Base-by-base conservation (phyloP, 768 basidiomycete species). In the Mycena chlorophos region DNA sequence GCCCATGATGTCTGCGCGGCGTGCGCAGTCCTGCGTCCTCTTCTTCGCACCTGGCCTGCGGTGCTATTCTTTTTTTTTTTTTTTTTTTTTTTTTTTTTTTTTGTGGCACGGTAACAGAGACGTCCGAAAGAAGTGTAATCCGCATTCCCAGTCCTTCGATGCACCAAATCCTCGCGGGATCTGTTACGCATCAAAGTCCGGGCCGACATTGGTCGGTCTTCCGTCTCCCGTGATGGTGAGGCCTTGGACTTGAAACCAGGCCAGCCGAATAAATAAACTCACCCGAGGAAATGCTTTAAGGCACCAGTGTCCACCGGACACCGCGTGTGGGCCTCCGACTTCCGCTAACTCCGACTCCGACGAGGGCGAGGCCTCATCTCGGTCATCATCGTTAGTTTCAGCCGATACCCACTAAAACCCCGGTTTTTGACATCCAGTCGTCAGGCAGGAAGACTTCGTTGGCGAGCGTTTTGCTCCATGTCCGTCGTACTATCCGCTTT, bases 401-500 rank as follows among this genome's bases (percentile, higher is more conserved):
- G 8, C 31, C 60, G 37, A 66, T 66, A 70, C 70, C 69, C 68
- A 71, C 70, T 70, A 71, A 69, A 70, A 68, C 68, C 66, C 66
- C 65, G 49, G 46, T 48, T 42, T 20, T 48, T 13, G 38, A 58
- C 0, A 59, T 38, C 69, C 69, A 68, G 26, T 68, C 55, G 0
- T 62, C 60, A 17, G 47, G 46, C 4, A 66, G 51, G 16, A 38
- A 5, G 6, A 43, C 40, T 25, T 54, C 58, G 27, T 69, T 46
- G 3, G 22, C 19, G 0, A 69, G 56, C 5, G 61, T 45, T 1
- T 31, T 43, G 26, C 37, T 52, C 70, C 68, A 68, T 17, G 70
- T 71, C 4, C 40, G 39, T 14, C 58, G 30, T 0, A 69, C 67
- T 2, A 62, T n/a, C n/a, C n/a, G n/a, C n/a, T n/a, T 23, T 5